Evolutionary conservation across 2,329 filamentous ascomycete species (phyloP).

Genomic region (Arthrocladium fulminans): DNA sequence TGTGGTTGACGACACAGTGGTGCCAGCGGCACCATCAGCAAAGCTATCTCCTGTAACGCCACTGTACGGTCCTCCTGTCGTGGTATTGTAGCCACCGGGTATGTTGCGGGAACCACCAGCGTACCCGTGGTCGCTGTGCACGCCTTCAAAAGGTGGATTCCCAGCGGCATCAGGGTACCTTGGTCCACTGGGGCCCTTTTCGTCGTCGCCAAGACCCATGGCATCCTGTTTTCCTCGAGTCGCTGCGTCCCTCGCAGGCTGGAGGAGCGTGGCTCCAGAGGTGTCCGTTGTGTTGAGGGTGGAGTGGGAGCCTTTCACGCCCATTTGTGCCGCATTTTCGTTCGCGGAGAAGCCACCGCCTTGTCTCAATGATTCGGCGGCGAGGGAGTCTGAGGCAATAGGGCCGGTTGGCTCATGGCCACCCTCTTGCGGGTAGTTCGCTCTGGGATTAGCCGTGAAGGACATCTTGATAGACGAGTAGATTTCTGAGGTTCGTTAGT

Average conservation of each 20-base stretch:
- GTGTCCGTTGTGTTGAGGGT: constrained; percentile 51
- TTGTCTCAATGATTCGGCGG: constrained; percentile 57
- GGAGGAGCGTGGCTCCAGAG: constrained; percentile 43
- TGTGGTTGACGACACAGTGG: not conserved
- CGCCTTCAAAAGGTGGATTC: constrained; percentile 32
- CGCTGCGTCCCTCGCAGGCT: constrained; percentile 39
- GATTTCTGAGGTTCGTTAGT: not conserved
- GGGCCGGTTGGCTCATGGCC: constrained; percentile 55
- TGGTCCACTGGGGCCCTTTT: constrained; percentile 24
- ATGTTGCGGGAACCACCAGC: constrained; percentile 25
- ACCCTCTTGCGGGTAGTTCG: constrained; percentile 42
- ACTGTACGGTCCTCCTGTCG: constrained; percentile 30
- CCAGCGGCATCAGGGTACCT: constrained; percentile 34
- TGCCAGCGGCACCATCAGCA: constrained; percentile 3
- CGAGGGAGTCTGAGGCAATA: constrained; percentile 62
- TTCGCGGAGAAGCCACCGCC: constrained; percentile 56
- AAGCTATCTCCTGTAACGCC: constrained; percentile 26
- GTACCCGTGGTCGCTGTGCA: constrained; percentile 30
- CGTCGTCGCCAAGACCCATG: constrained; percentile 36
- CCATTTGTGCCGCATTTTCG: constrained; percentile 42
- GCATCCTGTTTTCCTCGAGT: constrained; percentile 37
- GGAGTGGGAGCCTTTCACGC: constrained; percentile 44
- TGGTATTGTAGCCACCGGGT: constrained; percentile 25
- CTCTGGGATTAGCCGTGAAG: constrained; percentile 15
- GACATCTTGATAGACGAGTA: constrained; percentile 16